Conservation (phyloP, 148 eudicot species). For the Vaccinium myrtillus region DNA sequence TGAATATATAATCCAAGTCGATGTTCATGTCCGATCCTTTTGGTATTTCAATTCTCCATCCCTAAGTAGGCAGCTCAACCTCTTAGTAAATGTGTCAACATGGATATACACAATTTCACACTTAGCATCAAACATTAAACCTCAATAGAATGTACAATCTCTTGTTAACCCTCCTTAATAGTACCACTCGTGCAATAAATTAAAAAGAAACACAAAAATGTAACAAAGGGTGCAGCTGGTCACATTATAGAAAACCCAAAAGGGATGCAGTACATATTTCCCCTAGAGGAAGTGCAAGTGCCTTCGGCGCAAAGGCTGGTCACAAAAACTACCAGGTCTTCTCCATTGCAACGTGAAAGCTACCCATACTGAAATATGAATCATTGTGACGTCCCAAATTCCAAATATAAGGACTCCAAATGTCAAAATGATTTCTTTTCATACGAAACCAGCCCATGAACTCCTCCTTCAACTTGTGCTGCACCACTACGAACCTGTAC, state of each 20-base stretch:
- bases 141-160: neutral
- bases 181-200: neutral
- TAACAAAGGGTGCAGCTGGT: neutral
- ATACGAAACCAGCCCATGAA: conserved; percentile 83
- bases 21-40: neutral
- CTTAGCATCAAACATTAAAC: neutral
- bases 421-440: conserved; percentile 63
- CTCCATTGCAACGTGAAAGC: neutral
- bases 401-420: neutral
- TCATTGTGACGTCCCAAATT: neutral
- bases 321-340: neutral
- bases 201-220: neutral
- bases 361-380: neutral
- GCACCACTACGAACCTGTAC: conserved; percentile 84
- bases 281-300: neutral
- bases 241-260: neutral
- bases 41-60: neutral
- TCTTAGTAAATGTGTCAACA: neutral
- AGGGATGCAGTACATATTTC: neutral
- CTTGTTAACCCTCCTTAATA: neutral
- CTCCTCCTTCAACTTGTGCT: conserved; percentile 92
- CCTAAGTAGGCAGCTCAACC: neutral
- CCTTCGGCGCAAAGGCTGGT: neutral
- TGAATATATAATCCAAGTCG: too few relatives aligned
- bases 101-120: neutral